These are phyloP conservation scores for Podospora comata DNA, from an alignment of 495 filamentous ascomycete species.

Conservation along the genomic window DNA sequence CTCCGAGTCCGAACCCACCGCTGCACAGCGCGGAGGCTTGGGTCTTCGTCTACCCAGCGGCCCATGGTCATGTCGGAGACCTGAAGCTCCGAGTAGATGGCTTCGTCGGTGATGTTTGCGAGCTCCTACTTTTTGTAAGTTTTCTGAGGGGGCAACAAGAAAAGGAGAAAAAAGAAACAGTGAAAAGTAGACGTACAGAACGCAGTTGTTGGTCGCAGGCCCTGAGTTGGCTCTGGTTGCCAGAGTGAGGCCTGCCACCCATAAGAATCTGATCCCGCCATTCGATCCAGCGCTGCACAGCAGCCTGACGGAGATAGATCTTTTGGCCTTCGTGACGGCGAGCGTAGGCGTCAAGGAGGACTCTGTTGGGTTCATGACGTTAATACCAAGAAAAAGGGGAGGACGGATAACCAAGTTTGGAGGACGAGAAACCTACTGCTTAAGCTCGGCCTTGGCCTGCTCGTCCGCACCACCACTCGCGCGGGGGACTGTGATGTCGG, in stretches of 20 bases:
- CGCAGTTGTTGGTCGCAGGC: slow-evolving; percentile 57
- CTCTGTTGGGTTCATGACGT: slow-evolving; percentile 43
- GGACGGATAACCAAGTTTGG: not conserved
- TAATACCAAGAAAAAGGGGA: not conserved
- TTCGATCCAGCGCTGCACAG: slow-evolving; percentile 77
- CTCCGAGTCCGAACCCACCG: slow-evolving; percentile 50
- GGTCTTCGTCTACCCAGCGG: slow-evolving; percentile 74
- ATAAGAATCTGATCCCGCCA: slow-evolving; percentile 64
- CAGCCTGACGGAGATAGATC: slow-evolving; percentile 75
- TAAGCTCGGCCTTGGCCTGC: slow-evolving; percentile 68
- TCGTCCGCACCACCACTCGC: slow-evolving; percentile 60
- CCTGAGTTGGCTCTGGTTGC: slow-evolving; percentile 58
- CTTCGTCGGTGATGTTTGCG: slow-evolving; percentile 62
- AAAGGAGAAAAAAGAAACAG: not conserved
- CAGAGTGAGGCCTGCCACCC: slow-evolving; percentile 57
- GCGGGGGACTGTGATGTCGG: slow-evolving; percentile 62
- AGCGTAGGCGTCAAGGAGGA: slow-evolving; percentile 72
- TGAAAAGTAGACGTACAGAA: slow-evolving; percentile 45
- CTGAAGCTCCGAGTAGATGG: slow-evolving; percentile 62
- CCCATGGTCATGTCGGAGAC: slow-evolving; percentile 62
- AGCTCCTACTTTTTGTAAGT: slow-evolving; percentile 54
- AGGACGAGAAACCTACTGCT: slow-evolving; percentile 54
- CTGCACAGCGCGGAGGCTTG: slow-evolving; percentile 50
- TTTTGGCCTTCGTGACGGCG: slow-evolving; percentile 82
- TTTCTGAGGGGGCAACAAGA: not conserved